Conservation (phyloP, 805 yeast species). For the Tetrapisispora taiwanensis region DNA sequence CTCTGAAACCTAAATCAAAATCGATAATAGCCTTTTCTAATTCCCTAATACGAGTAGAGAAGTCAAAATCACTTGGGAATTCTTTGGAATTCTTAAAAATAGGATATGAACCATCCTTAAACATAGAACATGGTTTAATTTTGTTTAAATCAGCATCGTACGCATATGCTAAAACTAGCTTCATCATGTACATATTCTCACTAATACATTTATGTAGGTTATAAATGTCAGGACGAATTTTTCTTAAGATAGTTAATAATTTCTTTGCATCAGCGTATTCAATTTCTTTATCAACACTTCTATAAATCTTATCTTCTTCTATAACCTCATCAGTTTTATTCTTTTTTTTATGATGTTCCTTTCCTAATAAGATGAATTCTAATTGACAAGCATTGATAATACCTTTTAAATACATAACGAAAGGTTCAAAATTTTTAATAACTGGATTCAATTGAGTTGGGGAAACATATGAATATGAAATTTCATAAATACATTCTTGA, state of each 20-base stretch:
- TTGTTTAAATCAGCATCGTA: slow-evolving; percentile 32
- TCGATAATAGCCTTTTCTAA: slow-evolving; percentile 27
- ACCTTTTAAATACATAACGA: slow-evolving; percentile 32
- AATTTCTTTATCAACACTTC: slow-evolving; percentile 27
- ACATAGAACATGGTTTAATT: slow-evolving; percentile 12
- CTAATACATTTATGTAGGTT: slow-evolving; percentile 29
- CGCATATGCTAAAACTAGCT: slow-evolving; percentile 29
- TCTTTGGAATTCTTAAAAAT: slow-evolving; percentile 11
- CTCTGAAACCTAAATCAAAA: slow-evolving; percentile 29
- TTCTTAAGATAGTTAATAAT: slow-evolving; percentile 24
- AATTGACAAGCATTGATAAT: slow-evolving; percentile 40
- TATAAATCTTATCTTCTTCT: slow-evolving; percentile 4
- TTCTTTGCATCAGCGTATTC: slow-evolving; percentile 29
- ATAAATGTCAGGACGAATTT: slow-evolving; percentile 27
- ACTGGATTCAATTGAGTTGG: slow-evolving; percentile 33
- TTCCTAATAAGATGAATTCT: slow-evolving; percentile 31
- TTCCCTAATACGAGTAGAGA: slow-evolving; percentile 17
- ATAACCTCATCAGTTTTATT: neutral
- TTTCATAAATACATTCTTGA: slow-evolving; percentile 40
- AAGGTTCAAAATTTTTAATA: slow-evolving; percentile 26
- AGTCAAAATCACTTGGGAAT: slow-evolving; percentile 16
- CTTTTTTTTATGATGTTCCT: slow-evolving; percentile 5
- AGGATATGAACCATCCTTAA: slow-evolving; percentile 10
- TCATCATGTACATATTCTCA: slow-evolving; percentile 27
- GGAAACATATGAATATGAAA: slow-evolving; percentile 38